Base-by-base conservation (phyloP, 495 filamentous ascomycete genomes). In the Penicillium tannophilum region DNA sequence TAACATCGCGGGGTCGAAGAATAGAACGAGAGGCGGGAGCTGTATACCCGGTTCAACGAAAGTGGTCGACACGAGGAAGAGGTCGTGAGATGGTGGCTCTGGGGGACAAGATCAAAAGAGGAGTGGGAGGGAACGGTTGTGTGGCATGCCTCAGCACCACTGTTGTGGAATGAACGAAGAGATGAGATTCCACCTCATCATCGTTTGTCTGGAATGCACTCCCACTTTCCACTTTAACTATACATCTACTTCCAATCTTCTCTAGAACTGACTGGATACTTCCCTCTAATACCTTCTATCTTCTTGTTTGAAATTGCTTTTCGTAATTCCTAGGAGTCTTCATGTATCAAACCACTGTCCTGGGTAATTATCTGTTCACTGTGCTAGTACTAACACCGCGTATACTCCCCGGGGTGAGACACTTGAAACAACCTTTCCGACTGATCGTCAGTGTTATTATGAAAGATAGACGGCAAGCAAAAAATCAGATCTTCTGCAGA, bases 91-190 rank as follows among this genome's bases (percentile, higher is more conserved):
- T 31, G 36, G 23, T 33, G 33, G 48, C 12, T 45, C 20, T 16
- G 20, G 54, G 31, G 30, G 43, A 12, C n/a, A 51, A 16, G 45
- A 59, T 51, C 47, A 48, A 56, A 58, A 61, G 59, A 56, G 20
- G 31, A 49, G 41, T 59, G 28, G 53, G 45, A 59, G 31, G 43
- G 36, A 47, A 42, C 42, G 28, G 28, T 50, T n/a, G 11, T 14
- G 52, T 60, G 61, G 57, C 61, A 63, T 63, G 57, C 61, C 54
- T 59, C 43, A 53, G 56, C 56, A 56, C 61, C 24, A 56, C 57
- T 63, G 56, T 58, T 50, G 54, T 50, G 44, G 54, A 49, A 55
- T 49, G 54, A 24, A 7, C 19, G 46, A n/a, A 30, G 24, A 42
- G 20, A 43, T 49, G 30, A 52, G 60, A 58, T 62, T 50, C 55